A percentile compares a stretch with the other conserved stretches of the same genome.
Conservation (phyloP, 78 protist genomes). For the Goniomonas avonlea region DNA sequence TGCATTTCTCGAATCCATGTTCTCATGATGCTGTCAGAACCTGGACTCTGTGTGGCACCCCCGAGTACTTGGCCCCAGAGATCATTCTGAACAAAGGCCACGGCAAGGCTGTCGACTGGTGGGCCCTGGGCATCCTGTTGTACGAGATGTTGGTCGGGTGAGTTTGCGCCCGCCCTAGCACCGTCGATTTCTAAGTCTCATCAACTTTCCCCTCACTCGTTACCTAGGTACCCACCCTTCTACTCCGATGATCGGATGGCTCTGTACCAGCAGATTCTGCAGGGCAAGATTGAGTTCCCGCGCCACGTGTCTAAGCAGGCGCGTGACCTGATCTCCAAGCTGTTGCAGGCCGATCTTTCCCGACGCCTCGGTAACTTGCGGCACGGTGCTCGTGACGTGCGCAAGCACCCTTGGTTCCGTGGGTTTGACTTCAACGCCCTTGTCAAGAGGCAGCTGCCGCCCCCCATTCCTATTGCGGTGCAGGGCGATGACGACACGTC, state of each 20-base stretch:
- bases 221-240: neutral
- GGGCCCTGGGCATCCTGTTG: slow-evolving; percentile 65
- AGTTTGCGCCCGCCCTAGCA: no score
- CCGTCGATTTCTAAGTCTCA: neutral
- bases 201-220: neutral
- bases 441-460: neutral
- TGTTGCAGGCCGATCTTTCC: neutral
- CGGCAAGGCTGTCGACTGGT: slow-evolving; percentile 94
- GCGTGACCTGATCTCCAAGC: slow-evolving; percentile 8
- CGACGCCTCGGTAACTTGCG: slow-evolving; percentile 1
- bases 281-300: slow-evolving; percentile 22
- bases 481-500: neutral
- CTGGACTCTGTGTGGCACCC: slow-evolving; percentile 87
- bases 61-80: slow-evolving; percentile 88
- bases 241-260: slow-evolving; percentile 18
- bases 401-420: slow-evolving; percentile 10
- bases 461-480: neutral
- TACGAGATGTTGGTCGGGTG: slow-evolving; percentile 14
- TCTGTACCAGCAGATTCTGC: slow-evolving; percentile 4
- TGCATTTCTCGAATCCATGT: no score
- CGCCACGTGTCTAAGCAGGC: slow-evolving; percentile 18
- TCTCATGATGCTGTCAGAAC: slow-evolving; percentile 44
- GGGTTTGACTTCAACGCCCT: neutral
- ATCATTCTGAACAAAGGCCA: slow-evolving; percentile 76
- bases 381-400: neutral